Evolutionary conservation across 2,329 filamentous ascomycete genomes (phyloP).

Genomic region (Coniochaeta sp.): DNA sequence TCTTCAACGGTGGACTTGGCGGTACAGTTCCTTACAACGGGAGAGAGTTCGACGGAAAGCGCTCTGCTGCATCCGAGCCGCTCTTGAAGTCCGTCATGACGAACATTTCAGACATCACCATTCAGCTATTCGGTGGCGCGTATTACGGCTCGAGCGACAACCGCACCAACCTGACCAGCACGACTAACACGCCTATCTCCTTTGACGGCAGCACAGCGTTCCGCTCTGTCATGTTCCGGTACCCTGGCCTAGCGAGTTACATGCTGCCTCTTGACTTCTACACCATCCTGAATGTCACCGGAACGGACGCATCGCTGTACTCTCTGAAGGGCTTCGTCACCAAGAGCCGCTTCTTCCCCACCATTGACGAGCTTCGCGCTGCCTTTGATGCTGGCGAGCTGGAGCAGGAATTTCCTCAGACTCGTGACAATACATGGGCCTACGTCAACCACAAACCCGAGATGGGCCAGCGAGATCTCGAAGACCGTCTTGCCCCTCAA

Average conservation of each 20-base stretch:
- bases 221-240: slow-evolving; percentile 32
- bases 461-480: slow-evolving; percentile 23
- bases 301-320: slow-evolving; percentile 33
- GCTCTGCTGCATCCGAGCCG: slow-evolving; percentile 22
- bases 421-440: slow-evolving; percentile 23
- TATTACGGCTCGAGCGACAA: slow-evolving; percentile 23
- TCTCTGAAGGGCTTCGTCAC: slow-evolving; percentile 34
- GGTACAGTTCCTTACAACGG: slow-evolving; percentile 26
- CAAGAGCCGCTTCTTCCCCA: slow-evolving; percentile 27
- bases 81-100: slow-evolving; percentile 25
- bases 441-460: slow-evolving; percentile 23
- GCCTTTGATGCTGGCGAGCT: slow-evolving; percentile 30
- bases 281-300: slow-evolving; percentile 31
- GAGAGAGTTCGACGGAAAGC: slow-evolving; percentile 23
- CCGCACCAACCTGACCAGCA: slow-evolving; percentile 22
- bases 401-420: slow-evolving; percentile 23
- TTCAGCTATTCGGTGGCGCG: slow-evolving; percentile 25
- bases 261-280: slow-evolving; percentile 37
- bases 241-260: slow-evolving; percentile 28
- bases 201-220: slow-evolving; percentile 31
- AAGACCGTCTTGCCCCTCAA: slow-evolving; percentile 26
- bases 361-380: slow-evolving; percentile 21
- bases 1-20: slow-evolving; percentile 33
- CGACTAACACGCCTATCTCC: slow-evolving; percentile 25
- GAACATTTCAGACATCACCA: slow-evolving; percentile 30